Percentiles rank a stretch among this genome's conserved stretches.
Conservation (phyloP, 768 basidiomycete genomes). For the Mycena rebaudengoi region DNA sequence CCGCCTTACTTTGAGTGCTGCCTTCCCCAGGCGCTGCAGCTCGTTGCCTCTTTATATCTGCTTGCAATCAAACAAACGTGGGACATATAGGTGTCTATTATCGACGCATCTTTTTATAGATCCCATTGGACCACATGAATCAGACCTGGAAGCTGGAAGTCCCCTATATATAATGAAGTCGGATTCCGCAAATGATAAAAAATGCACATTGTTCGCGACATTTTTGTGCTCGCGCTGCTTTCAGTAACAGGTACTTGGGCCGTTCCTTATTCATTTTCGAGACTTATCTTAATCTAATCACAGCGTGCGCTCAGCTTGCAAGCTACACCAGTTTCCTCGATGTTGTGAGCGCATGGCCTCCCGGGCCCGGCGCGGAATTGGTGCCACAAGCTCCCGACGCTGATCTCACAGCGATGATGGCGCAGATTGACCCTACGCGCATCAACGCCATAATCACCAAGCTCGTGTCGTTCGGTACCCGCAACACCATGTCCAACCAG, state of each 20-base stretch:
- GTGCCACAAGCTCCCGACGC: constrained; percentile 51
- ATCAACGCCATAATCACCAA: constrained; percentile 58
- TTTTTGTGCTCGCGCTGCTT: constrained; percentile 6
- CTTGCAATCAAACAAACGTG: too few species aligned
- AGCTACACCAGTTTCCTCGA: constrained; percentile 1
- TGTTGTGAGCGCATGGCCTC: constrained; percentile 50
- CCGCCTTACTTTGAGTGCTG: too few species aligned
- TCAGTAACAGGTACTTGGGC: neutral
- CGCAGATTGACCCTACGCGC: constrained; percentile 53
- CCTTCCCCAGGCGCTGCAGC: too few species aligned
- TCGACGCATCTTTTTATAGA: too few species aligned
- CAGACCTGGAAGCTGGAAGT: too few species aligned
- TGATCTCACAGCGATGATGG: constrained; percentile 56
- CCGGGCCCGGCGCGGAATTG: constrained; percentile 54
- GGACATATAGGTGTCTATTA: too few species aligned
- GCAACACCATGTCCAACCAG: constrained; percentile 61
- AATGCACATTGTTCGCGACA: too few species aligned
- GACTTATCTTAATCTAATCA: neutral
- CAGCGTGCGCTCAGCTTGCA: constrained; percentile 9
- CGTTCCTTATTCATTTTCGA: neutral
- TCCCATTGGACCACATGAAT: too few species aligned
- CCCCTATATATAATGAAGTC: too few species aligned
- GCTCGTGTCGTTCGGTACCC: constrained; percentile 64
- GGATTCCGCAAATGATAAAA: too few species aligned
- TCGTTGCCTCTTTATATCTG: too few species aligned